These are phyloP conservation scores for Ceratobasidium sp. DNA, from an alignment of 1,284 basidiomycete species.

Conservation along the genomic window DNA sequence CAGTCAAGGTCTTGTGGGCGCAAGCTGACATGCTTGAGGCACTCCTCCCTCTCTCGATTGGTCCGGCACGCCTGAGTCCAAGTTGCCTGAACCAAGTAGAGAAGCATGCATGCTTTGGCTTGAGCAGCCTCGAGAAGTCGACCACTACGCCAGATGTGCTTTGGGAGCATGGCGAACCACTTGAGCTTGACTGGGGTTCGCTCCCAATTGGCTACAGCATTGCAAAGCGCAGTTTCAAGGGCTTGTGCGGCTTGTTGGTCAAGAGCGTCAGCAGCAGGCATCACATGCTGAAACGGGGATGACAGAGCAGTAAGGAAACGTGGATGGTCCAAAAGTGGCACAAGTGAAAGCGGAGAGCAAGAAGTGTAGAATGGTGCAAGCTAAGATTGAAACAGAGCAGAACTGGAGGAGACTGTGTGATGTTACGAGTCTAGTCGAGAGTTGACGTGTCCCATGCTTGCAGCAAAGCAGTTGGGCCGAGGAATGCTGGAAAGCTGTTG, in stretches of 20 bases:
- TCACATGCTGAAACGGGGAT: neutral
- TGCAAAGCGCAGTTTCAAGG: neutral
- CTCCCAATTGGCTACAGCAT: neutral
- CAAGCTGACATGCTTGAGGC: neutral
- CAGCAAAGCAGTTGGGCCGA: no score
- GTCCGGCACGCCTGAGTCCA: neutral
- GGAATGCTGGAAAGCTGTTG: no score
- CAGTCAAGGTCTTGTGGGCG: conserved; percentile 1
- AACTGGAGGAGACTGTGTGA: no score
- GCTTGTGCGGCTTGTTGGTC: neutral
- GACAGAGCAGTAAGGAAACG: no score
- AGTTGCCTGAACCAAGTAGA: neutral
- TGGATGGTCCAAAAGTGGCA: no score
- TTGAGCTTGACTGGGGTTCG: neutral
- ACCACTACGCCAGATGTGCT: neutral
- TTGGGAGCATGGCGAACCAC: neutral
- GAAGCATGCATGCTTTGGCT: neutral
- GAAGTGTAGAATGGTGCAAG: no score
- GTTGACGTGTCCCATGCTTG: no score
- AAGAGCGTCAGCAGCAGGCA: neutral
- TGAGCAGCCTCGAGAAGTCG: neutral
- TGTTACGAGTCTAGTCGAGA: no score
- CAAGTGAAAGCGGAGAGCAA: no score
- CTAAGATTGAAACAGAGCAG: no score
- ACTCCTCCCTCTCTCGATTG: neutral